Evolutionary conservation across 192 early-diverging fungal genomes (phyloP).

Genomic region (Allomyces javanicus): DNA sequence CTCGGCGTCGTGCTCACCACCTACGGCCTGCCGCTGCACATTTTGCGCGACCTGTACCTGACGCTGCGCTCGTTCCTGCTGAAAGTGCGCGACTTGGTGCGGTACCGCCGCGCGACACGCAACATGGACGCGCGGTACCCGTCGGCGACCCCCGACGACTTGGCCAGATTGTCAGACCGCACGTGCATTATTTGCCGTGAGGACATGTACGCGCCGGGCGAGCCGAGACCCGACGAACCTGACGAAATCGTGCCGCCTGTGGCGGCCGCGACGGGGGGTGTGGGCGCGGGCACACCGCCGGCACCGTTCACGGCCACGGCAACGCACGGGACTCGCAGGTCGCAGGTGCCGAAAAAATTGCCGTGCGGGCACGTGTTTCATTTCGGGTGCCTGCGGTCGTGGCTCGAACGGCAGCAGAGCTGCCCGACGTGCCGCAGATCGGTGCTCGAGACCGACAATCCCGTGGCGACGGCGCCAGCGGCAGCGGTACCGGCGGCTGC

Average conservation of each 20-base stretch:
- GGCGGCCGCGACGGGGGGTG: slow-evolving; percentile 12
- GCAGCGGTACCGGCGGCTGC: too few relatives aligned
- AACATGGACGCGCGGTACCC: slow-evolving; percentile 96
- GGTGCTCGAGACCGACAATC: neutral
- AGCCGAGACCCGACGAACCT: neutral
- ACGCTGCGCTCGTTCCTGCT: slow-evolving; percentile 77
- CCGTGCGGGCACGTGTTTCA: slow-evolving; percentile 97
- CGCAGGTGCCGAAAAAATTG: slow-evolving; percentile 57
- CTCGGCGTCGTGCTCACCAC: slow-evolving; percentile 62
- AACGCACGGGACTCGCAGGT: slow-evolving; percentile 1
- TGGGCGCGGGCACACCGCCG: neutral
- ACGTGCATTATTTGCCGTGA: slow-evolving; percentile 97
- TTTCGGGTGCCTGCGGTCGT: slow-evolving; percentile 84
- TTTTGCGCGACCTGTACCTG: slow-evolving; percentile 88
- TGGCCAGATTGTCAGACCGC: slow-evolving; percentile 41
- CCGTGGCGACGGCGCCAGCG: too few relatives aligned
- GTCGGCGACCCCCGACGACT: slow-evolving; percentile 65
- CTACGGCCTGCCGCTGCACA: slow-evolving; percentile 84
- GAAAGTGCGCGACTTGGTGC: slow-evolving; percentile 69
- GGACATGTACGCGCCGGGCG: slow-evolving; percentile 46
- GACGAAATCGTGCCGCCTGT: slow-evolving; percentile 10
- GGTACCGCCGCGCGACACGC: slow-evolving; percentile 80
- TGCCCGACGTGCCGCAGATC: slow-evolving; percentile 76
- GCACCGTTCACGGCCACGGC: slow-evolving; percentile 1
- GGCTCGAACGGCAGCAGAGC: slow-evolving; percentile 92